Evolutionary conservation across 148 eudicot species (phyloP).

Genomic region (Spergularia marina): DNA sequence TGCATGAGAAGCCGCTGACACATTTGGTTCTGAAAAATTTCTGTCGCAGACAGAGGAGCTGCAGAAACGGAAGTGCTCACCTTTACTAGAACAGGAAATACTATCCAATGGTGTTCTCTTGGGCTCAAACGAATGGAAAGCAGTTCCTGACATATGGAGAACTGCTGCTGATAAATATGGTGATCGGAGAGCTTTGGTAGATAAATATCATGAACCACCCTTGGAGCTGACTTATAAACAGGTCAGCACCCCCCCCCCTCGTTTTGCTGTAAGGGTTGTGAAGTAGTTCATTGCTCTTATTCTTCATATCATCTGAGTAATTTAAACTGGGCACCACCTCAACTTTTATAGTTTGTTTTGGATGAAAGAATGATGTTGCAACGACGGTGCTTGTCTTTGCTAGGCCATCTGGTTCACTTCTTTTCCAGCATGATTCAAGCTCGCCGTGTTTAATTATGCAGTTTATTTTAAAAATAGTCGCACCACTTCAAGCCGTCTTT

Average conservation of each 20-base stretch:
- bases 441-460: background rate
- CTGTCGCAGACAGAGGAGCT: conserved; percentile 52
- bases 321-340: too few relatives aligned
- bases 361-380: too few relatives aligned
- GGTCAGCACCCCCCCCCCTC: conserved; percentile 35
- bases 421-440: background rate
- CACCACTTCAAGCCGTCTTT: too few relatives aligned
- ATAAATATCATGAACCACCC: conserved; percentile 89
- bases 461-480: background rate
- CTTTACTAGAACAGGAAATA: conserved; percentile 64
- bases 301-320: background rate
- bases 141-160: conserved; percentile 97
- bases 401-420: background rate
- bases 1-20: conserved; percentile 23
- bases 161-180: conserved; percentile 84
- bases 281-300: conserved; percentile 2
- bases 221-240: conserved; percentile 78
- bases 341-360: too few relatives aligned
- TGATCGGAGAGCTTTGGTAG: conserved; percentile 75
- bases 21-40: conserved; percentile 17
- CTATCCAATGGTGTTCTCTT: conserved; percentile 35
- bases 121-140: conserved; percentile 60
- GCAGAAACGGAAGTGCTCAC: conserved; percentile 68
- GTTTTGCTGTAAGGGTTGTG: background rate
- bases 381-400: too few relatives aligned